These are phyloP conservation scores for Hypoxylon cercidicola DNA, from an alignment of 495 filamentous ascomycete species.

Conservation along the genomic window DNA sequence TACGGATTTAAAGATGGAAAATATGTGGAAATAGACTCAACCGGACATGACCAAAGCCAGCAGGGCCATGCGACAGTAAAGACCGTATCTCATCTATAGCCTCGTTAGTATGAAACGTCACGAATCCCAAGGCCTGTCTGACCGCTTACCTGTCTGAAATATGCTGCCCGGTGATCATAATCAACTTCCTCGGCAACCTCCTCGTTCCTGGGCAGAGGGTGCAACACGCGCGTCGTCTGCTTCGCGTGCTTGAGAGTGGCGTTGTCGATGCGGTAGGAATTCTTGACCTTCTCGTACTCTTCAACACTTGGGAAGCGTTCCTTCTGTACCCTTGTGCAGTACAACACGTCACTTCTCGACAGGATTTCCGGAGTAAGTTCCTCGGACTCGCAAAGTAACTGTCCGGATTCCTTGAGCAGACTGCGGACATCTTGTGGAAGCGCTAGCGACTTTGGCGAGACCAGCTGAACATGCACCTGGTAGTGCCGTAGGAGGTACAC, in stretches of 20 bases:
- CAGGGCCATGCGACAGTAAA: constrained; percentile 96
- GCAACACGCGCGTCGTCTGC: constrained; percentile 89
- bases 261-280: constrained; percentile 88
- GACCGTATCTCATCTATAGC: constrained; percentile 92
- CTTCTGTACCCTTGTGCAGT: constrained; percentile 96
- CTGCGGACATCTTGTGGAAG: constrained; percentile 79
- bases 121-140: constrained; percentile 7
- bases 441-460: constrained; percentile 80
- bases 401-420: constrained; percentile 74
- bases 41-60: constrained; percentile 87
- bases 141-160: constrained; percentile 94
- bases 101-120: constrained; percentile 53
- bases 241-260: constrained; percentile 91
- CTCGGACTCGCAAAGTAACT: constrained; percentile 77
- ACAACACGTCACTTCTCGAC: constrained; percentile 85
- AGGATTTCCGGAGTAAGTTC: constrained; percentile 87
- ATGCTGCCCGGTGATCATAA: constrained; percentile 95
- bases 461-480: constrained; percentile 91
- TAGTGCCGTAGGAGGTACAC: constrained; percentile 94
- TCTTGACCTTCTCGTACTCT: constrained; percentile 87
- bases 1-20: constrained; percentile 18
- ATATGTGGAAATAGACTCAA: constrained; percentile 22
- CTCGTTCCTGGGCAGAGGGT: constrained; percentile 90
- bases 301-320: constrained; percentile 84
- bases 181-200: constrained; percentile 97